Evolutionary conservation across 2,329 filamentous ascomycete genomes (phyloP), one percentile per base, ranked within the genome.

Genomic region (Pseudogymnoascus sp.): DNA sequence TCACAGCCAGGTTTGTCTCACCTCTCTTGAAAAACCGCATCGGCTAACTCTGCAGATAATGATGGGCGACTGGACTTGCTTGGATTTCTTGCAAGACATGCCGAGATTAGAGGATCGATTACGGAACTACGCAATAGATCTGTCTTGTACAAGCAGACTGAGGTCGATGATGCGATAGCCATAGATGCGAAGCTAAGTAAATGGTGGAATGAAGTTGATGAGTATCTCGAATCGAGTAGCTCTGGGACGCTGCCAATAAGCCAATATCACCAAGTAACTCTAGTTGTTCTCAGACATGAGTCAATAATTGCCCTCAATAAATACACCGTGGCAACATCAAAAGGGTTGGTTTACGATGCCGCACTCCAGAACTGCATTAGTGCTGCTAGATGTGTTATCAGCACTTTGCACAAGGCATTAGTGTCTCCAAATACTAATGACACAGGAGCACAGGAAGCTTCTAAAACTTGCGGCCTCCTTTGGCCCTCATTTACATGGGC

Each of bases 401-500:
- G 70, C 1, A 74, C 69, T 4, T 68, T 78, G 56, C 67, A 65
- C 71, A 74, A 61, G 26, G 63, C 66, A 37, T 7, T 69, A 29
- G 50, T 2, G 16, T 63, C 21, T n/a, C 44, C 10, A 7, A 29
- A 29, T 50, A 29, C 4, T 50, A 11, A 5, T 6, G n/a, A 7
- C 44, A 10, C 14, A 8, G 14, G 6, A 50, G 7, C 24, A 29
- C 33, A 14, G 8, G 63, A 67, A 26, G 66, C 63, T 3, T 37
- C 61, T 2, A 19, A 72, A 72, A 1, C 67, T 5, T 62, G 44
- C 38, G 66, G 67, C 4, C 44, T 80, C 13, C 69, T 77, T 1
- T 80, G 78, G 78, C 78, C 78, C 3, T 79, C 77, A 1, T 78
- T 78, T 60, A 79, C 77, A 2, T 80, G 78, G 78, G 75, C 73